These are phyloP conservation scores for Perkinsus chesapeaki DNA, from an alignment of 169 alveolate species.

Conservation along the genomic window DNA sequence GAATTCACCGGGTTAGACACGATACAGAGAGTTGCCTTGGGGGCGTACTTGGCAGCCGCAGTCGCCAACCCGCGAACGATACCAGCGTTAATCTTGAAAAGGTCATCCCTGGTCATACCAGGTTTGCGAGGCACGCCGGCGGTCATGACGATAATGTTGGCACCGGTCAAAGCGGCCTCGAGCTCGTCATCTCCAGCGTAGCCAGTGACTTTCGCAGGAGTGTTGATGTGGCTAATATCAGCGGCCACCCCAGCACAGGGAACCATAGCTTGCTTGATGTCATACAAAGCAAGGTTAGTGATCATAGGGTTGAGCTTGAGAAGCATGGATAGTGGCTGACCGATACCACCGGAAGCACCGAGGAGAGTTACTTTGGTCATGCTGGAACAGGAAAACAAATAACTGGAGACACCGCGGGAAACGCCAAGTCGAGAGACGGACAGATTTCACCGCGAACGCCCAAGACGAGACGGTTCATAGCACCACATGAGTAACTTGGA, in stretches of 20 bases:
- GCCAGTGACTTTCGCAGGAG: background rate
- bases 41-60: constrained; percentile 33
- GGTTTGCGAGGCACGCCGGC: constrained; percentile 50
- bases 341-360: constrained; percentile 19
- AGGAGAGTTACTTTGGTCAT: background rate
- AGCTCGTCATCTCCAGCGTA: background rate
- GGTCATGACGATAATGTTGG: constrained; percentile 43
- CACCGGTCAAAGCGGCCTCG: constrained; percentile 13
- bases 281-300: background rate
- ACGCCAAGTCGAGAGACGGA: background rate
- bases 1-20: constrained; percentile 46
- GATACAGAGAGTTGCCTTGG: constrained; percentile 37
- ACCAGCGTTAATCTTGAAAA: constrained; percentile 35
- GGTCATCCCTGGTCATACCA: constrained; percentile 44
- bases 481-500: too few species aligned
- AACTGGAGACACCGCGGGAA: background rate
- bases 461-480: too few species aligned
- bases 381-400: background rate
- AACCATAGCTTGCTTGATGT: constrained; percentile 11
- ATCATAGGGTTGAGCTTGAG: constrained; percentile 12
- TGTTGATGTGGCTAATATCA: constrained; percentile 8
- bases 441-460: background rate
- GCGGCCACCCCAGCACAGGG: constrained; percentile 8
- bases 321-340: background rate
- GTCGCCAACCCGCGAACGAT: constrained; percentile 37